Conservation (phyloP, 2,329 filamentous ascomycete genomes). For the Diaporthe ampelina region DNA sequence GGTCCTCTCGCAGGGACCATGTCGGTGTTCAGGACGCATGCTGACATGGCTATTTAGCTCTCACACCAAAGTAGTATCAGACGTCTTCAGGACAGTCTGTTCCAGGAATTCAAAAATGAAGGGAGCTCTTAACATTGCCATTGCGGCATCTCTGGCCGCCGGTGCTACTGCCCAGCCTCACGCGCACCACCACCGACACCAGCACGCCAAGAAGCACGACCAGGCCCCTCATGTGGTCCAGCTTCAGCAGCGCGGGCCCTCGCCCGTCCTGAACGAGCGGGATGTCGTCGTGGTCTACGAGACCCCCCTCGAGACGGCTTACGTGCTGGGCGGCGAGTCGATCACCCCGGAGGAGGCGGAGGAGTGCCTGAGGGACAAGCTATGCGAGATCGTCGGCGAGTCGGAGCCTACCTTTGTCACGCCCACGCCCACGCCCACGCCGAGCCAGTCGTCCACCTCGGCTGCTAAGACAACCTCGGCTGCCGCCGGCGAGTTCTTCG, state of each 20-base stretch:
- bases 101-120: constrained; percentile 58
- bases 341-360: constrained; percentile 76
- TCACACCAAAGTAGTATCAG: constrained; percentile 40
- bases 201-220: constrained; percentile 69
- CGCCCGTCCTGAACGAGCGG: constrained; percentile 48
- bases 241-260: constrained; percentile 60
- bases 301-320: constrained; percentile 76
- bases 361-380: constrained; percentile 78
- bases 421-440: constrained; percentile 54
- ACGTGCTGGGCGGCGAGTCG: constrained; percentile 74
- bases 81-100: constrained; percentile 23
- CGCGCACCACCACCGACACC: constrained; percentile 68
- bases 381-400: constrained; percentile 76
- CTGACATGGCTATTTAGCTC: constrained; percentile 40
- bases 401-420: constrained; percentile 66
- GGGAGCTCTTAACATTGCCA: constrained; percentile 62
- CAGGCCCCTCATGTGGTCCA: constrained; percentile 51
- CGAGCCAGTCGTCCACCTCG: constrained; percentile 50
- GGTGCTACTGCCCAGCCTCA: constrained; percentile 71
- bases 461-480: constrained; percentile 53
- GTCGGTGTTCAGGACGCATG: constrained; percentile 42
- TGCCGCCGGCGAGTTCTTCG: constrained; percentile 64
- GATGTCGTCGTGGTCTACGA: constrained; percentile 66
- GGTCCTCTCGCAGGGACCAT: constrained; percentile 16
- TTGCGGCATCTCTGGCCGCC: constrained; percentile 66